phyloP scores from a whole-genome alignment of 179 eudicot genomes.

The Beta macrorhiza region DNA sequence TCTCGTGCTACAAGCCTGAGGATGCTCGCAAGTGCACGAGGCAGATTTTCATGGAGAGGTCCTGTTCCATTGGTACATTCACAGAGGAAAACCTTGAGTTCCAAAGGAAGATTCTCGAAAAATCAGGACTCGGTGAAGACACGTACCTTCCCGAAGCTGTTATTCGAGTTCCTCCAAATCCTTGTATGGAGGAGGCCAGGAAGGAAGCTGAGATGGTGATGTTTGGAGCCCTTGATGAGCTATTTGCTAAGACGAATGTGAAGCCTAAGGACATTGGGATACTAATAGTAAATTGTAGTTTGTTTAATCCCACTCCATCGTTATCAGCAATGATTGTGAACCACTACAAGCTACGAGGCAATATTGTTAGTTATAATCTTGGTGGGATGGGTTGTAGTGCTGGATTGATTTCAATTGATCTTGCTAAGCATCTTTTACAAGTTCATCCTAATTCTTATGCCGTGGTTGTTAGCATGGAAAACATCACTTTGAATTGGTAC shows the following conservation, averaged over 20 bases:
- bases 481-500: constrained; percentile 35
- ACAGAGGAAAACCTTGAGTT: constrained; percentile 21
- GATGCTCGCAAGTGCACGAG: constrained; percentile 53
- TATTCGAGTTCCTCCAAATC: constrained; percentile 22
- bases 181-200: constrained; percentile 24
- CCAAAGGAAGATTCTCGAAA: constrained; percentile 28
- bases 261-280: constrained; percentile 29
- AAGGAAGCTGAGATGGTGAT: constrained; percentile 31
- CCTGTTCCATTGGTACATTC: constrained; percentile 28
- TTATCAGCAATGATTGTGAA: constrained; percentile 31
- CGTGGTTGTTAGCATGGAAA: constrained; percentile 31
- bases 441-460: constrained; percentile 32
- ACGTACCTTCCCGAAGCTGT: constrained; percentile 27
- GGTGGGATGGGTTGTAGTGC: constrained; percentile 36
- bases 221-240: constrained; percentile 34
- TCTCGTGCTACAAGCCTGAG: constrained; percentile 60
- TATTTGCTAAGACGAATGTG: constrained; percentile 24
- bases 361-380: constrained; percentile 25
- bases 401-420: constrained; percentile 28
- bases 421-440: constrained; percentile 29
- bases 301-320: constrained; percentile 32
- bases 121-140: constrained; percentile 31
- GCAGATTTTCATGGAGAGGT: constrained; percentile 53
- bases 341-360: constrained; percentile 30
- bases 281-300: constrained; percentile 28